Evolutionary conservation across 75 land plant genomes (phyloP).

Genomic region (Selaginella moellendorffii): DNA sequence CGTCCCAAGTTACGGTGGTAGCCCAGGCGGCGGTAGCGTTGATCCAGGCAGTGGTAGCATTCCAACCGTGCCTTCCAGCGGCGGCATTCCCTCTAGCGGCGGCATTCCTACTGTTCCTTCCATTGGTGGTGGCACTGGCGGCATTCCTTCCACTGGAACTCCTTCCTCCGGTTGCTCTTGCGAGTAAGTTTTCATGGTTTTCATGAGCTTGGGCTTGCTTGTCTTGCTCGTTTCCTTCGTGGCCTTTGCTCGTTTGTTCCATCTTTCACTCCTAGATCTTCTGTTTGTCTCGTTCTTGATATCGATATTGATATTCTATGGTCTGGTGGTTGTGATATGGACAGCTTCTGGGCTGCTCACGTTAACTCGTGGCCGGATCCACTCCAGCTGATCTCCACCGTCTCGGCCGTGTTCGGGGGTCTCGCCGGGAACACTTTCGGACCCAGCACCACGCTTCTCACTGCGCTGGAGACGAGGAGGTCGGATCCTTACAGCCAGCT

Average conservation of each 20-base stretch:
- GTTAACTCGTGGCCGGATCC: neutral
- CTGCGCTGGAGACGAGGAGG: constrained; percentile 37
- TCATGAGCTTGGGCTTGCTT: neutral
- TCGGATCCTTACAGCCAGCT: constrained; percentile 35
- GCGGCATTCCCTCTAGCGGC: constrained; percentile 2
- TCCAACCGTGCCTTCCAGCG: neutral
- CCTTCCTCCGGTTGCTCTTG: constrained; percentile 4
- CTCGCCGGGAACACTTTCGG: constrained; percentile 17
- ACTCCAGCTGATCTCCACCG: neutral
- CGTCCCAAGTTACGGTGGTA: too few relatives aligned
- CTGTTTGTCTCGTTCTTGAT: neutral
- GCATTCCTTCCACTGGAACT: neutral
- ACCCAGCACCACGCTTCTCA: constrained; percentile 14
- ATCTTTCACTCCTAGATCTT: too few relatives aligned
- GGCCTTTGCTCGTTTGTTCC: too few relatives aligned
- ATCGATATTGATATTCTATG: neutral
- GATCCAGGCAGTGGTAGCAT: neutral
- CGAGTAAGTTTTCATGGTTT: constrained; percentile 2
- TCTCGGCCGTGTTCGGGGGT: constrained; percentile 15
- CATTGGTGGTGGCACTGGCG: neutral
- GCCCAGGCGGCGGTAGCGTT: too few relatives aligned
- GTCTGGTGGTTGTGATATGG: neutral
- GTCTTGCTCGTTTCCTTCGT: too few relatives aligned
- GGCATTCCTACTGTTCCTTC: neutral
- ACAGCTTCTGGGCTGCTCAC: constrained; percentile 9